Base-by-base conservation (phyloP, 2,329 filamentous ascomycete genomes). In the Aspergillus floridensis region DNA sequence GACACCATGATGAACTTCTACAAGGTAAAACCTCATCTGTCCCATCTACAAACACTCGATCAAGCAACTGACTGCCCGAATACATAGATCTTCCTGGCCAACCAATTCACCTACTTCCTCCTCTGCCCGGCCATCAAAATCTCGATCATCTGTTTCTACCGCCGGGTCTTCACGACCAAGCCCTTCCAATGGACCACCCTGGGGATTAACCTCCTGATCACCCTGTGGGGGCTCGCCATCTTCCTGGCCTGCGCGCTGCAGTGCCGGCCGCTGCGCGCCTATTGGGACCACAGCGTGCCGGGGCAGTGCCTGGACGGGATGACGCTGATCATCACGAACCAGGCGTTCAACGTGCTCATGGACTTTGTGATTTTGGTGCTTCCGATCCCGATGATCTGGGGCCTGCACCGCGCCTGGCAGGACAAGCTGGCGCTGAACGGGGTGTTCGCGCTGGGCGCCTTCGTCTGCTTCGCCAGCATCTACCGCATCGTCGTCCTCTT, bases 401-500 rank as follows among this genome's bases (percentile, higher is more conserved):
- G 64, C 29, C 67, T 74, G 3, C 72, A 73, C 51, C 66, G 70
- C 7, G 63, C 66, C 12, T 74, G 71, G 71, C 71, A 73, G 63
- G 71, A 74, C 46, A 74, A 73, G 52, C 70, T 74, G 38, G 71
- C 71, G 3, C 58, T 74, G 10, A 73, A 71, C 53, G 71, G 68
- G 7, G 71, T 73, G 51, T 68, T 73, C 41, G 71, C 71, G 0
- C 59, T 74, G 5, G 71, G 71, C 19, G 57, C 53, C n/a, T 72
- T 74, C 56, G 71, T 74, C 60, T 73, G 70, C 63, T 71, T 76
- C 59, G 72, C 72, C 4, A 73, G 70, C 49, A 71, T 75, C 53
- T 72, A 74, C 60, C 70, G 73, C 38, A 70, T 76, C 51, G 68
- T 75, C 41, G 72, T 73, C 0, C 69, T 75, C 16, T 74, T 72